Percentiles rank a stretch among this genome's conserved stretches.
Conservation (phyloP, 768 basidiomycete species). For the Ramaria sp. region DNA sequence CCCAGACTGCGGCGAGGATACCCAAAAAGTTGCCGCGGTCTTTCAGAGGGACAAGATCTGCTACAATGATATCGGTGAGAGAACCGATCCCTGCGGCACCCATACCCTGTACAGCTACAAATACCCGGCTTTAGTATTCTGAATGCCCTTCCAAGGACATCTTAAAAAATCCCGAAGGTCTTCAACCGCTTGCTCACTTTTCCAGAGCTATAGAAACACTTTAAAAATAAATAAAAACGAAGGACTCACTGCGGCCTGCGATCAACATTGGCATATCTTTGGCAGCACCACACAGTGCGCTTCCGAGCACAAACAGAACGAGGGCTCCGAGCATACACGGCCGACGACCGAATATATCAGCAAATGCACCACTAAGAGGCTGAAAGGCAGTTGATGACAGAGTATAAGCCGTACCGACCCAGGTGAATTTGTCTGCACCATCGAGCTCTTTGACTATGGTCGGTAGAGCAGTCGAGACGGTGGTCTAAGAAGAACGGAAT, state of each 20-base stretch:
- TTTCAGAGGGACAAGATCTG: constrained; percentile 20
- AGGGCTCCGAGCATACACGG: constrained; percentile 12
- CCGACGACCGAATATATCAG: constrained; percentile 14
- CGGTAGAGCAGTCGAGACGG: constrained; percentile 16
- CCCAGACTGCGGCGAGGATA: constrained; percentile 19
- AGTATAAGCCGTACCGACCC: constrained; percentile 14
- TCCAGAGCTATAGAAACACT: too few relatives aligned
- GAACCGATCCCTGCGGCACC: constrained; percentile 13
- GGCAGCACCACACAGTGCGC: constrained; percentile 19
- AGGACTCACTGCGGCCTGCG: constrained; percentile 17
- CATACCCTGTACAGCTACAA: constrained; percentile 9
- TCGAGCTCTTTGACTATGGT: constrained; percentile 18
- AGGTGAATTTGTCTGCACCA: constrained; percentile 13
- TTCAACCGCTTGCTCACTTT: too few relatives aligned
- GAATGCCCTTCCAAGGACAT: too few relatives aligned
- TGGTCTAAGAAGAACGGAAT: constrained; percentile 12
- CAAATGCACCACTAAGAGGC: constrained; percentile 13
- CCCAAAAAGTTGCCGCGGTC: constrained; percentile 24
- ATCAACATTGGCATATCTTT: constrained; percentile 20
- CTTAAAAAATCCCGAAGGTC: too few relatives aligned
- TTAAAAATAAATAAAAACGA: constrained; percentile 29
- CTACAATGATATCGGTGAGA: constrained; percentile 18
- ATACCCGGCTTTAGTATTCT: too few relatives aligned
- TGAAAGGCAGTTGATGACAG: constrained; percentile 14
- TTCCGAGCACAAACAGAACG: constrained; percentile 17